phyloP scores from a whole-genome alignment of 1,284 basidiomycete genomes.

The Puccinia novopanici region DNA sequence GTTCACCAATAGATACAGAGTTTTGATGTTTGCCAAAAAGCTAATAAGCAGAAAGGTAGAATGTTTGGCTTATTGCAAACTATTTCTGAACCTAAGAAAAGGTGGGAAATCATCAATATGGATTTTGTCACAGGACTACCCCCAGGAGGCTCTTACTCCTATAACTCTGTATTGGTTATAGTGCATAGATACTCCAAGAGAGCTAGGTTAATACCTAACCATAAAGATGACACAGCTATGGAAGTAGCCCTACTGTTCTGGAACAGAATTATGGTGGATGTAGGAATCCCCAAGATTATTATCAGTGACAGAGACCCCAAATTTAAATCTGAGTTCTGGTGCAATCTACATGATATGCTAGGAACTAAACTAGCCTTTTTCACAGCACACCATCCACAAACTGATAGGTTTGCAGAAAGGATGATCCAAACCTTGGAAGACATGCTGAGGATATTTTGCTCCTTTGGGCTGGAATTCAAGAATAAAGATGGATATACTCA shows the following conservation, averaged over 20 bases:
- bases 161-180: too few species aligned
- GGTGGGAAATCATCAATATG: constrained; percentile 5
- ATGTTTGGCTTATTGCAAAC: not conserved
- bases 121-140: too few species aligned
- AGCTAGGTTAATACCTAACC: not conserved
- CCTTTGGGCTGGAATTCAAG: constrained; percentile 5
- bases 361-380: too few species aligned
- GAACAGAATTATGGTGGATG: too few species aligned
- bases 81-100: not conserved
- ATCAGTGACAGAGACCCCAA: too few species aligned
- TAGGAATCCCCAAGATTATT: too few species aligned
- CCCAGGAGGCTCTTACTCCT: not conserved
- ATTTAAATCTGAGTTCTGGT: too few species aligned
- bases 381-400: not conserved
- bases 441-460: not conserved
- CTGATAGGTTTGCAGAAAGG: not conserved
- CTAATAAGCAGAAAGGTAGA: not conserved
- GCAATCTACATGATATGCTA: too few species aligned
- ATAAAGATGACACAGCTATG: constrained; percentile 29
- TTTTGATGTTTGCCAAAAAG: not conserved
- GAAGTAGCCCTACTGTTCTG: too few species aligned
- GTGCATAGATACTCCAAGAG: not conserved
- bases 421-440: constrained; percentile 22
- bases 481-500: too few species aligned
- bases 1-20: too few species aligned